Conservation (phyloP, 805 yeast species). For the Wickerhamomyces bovis region DNA sequence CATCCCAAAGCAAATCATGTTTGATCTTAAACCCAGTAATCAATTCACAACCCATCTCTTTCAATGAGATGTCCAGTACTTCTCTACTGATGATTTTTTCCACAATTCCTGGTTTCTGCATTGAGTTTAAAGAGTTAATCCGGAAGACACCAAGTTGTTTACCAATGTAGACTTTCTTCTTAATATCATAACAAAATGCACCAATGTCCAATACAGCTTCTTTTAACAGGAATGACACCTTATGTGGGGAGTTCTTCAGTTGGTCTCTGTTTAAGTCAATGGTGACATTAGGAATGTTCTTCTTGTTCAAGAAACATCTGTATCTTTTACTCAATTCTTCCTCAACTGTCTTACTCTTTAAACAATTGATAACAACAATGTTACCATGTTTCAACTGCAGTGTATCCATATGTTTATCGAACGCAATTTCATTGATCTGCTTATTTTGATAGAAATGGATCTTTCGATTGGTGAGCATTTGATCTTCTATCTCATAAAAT, state of each 20-base stretch:
- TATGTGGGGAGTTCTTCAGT: constrained; percentile 31
- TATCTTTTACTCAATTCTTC: constrained; percentile 59
- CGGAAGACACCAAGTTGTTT: constrained; percentile 90
- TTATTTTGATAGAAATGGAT: constrained; percentile 70
- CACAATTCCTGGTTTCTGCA: constrained; percentile 81
- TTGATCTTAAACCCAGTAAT: constrained; percentile 49
- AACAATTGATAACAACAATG: constrained; percentile 73
- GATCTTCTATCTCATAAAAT: constrained; percentile 85
- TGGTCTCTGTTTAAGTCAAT: constrained; percentile 31
- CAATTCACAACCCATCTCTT: constrained; percentile 36
- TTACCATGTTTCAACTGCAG: constrained; percentile 75
- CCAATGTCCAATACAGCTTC: constrained; percentile 75
- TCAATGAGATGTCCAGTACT: constrained; percentile 41
- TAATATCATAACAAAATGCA: constrained; percentile 69
- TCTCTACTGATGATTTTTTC: constrained; percentile 62
- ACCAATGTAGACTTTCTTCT: constrained; percentile 51
- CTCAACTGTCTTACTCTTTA: constrained; percentile 67
- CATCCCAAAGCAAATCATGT: constrained; percentile 86
- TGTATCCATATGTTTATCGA: constrained; percentile 72
- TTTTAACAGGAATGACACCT: constrained; percentile 46
- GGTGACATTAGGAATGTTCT: constrained; percentile 29
- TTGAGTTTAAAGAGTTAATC: constrained; percentile 83
- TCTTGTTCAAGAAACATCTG: constrained; percentile 42
- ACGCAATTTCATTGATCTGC: constrained; percentile 83
- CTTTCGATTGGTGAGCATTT: constrained; percentile 72